Base-by-base conservation (phyloP, 805 yeast species). In the Metschnikowia gelsemii region DNA sequence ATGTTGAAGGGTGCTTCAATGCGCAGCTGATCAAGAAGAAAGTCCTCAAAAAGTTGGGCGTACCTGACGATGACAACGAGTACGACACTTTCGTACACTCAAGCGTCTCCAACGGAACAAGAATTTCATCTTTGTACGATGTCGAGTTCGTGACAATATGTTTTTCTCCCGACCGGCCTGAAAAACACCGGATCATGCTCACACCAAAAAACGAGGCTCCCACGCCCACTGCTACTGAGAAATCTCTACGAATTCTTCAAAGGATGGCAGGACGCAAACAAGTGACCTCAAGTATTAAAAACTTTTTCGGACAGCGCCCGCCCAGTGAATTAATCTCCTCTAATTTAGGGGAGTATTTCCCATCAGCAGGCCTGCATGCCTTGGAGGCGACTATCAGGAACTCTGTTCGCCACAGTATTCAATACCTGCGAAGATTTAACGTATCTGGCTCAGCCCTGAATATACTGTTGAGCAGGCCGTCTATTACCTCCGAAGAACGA, bases 301-400 rank as follows among this genome's bases (percentile, higher is more conserved):
- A 68, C 41, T 75, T 86, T 45, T 82, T 83, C 61, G 95, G 95
- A 18, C 96, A 87, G 61, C 73, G 99, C 56, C 99, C 99, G 5
- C 90, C 98, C 1, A 82, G 93, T 45, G 95, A 88, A 57, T 75
- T 90, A 52, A 93, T 91, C 46, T 87, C 97, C 1, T 81, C 90
- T 2, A 88, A 91, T 56, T 68, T 91, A 49, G 83, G 89, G 2
- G 96, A 90, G 49, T 91, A 87, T 61, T 93, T 93, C 71, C 99
- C 99, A 0, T 84, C 82, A 28, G 82, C 95, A 0, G 82, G 79
- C 18, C 76, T 80, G 38, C 72, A 75, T 32, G 83, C 83, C 43
- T 72, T 93, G 47, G 84, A 84, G 46, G 81, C 83, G 42, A 90
- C 96, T 2, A 77, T 90, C 32, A 68, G 95, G 16, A 89, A 87